Conservation (phyloP, 805 yeast genomes). For the Martiniozyma abietophila region DNA sequence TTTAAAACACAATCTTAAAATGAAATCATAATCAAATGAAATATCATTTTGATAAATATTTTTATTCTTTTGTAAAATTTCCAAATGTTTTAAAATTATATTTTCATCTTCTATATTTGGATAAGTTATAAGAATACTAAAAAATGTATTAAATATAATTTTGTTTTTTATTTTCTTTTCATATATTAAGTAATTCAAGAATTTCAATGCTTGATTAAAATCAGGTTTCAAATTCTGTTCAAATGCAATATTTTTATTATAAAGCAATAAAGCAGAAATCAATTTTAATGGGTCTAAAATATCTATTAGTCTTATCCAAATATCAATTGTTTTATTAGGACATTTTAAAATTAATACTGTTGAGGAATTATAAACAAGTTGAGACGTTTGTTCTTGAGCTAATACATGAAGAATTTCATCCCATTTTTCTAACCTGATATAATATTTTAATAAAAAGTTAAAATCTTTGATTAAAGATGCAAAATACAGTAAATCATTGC, state of each 20-base stretch:
- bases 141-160: slow-evolving; percentile 58
- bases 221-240: slow-evolving; percentile 28
- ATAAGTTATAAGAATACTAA: slow-evolving; percentile 54
- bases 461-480: slow-evolving; percentile 63
- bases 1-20: slow-evolving; percentile 62
- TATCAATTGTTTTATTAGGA: slow-evolving; percentile 61
- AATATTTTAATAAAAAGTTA: slow-evolving; percentile 57
- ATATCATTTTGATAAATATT: slow-evolving; percentile 21
- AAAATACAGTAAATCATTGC: slow-evolving; percentile 52
- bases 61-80: slow-evolving; percentile 19
- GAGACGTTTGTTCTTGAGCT: slow-evolving; percentile 36
- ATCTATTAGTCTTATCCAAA: slow-evolving; percentile 59
- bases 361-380: slow-evolving; percentile 55
- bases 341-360: slow-evolving; percentile 57
- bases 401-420: slow-evolving; percentile 53
- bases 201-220: slow-evolving; percentile 58
- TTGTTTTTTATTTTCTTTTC: slow-evolving; percentile 34
- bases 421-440: slow-evolving; percentile 70
- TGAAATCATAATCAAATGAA: slow-evolving; percentile 60
- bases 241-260: slow-evolving; percentile 39
- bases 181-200: slow-evolving; percentile 45
- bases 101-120: slow-evolving; percentile 34
- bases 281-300: slow-evolving; percentile 51
- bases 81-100: slow-evolving; percentile 42
- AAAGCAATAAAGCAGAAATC: slow-evolving; percentile 67